Conservation (phyloP, 2,329 filamentous ascomycete species). For the Sclerotinia borealis region DNA sequence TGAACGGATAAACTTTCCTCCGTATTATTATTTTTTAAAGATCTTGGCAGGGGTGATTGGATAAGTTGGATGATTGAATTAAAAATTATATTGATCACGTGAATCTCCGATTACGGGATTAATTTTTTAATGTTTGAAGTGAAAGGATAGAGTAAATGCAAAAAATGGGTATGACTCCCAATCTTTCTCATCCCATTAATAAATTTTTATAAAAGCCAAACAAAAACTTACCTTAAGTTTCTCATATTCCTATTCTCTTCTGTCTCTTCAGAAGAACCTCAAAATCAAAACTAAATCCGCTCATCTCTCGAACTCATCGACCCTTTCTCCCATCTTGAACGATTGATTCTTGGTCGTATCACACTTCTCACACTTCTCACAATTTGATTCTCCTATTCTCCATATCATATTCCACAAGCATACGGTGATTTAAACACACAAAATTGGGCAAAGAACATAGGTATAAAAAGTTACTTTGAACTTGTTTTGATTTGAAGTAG, state of each 20-base stretch:
- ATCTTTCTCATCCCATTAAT: not conserved
- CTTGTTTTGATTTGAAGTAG: conserved; percentile 7
- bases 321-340: not conserved
- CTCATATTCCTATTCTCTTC: too few species aligned
- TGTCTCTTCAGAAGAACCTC: not conserved
- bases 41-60: not conserved
- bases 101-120: not conserved
- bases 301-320: not conserved
- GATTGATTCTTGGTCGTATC: too few species aligned
- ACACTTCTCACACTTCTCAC: too few species aligned
- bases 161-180: not conserved
- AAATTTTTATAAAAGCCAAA: not conserved
- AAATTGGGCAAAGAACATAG: not conserved
- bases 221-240: too few species aligned
- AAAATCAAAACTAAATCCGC: too few species aligned
- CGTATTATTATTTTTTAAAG: not conserved
- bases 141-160: not conserved
- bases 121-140: not conserved
- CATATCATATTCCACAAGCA: not conserved
- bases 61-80: not conserved
- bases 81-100: not conserved
- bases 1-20: not conserved
- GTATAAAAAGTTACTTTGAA: not conserved
- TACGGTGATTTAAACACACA: not conserved
- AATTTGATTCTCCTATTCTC: too few species aligned